Base-by-base conservation (phyloP, 1,284 basidiomycete genomes). In the Ganoderma resinaceum region DNA sequence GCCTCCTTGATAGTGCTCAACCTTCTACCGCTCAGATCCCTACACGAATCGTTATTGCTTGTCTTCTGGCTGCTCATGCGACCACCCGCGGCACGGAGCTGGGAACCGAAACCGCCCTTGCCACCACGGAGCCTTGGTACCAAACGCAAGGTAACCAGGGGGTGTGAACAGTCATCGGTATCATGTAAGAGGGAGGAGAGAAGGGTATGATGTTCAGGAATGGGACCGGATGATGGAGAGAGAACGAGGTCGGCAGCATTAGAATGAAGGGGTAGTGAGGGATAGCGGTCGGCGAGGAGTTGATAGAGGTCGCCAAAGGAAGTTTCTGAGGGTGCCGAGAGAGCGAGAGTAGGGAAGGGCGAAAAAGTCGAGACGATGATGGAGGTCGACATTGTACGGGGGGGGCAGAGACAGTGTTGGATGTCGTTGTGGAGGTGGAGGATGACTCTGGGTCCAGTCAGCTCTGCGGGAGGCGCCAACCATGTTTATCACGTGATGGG, bases 41-140 rank as follows among this genome's bases (percentile, higher is more conserved):
- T 85, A 80, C 97, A 99, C 9, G 94, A 95, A 79, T 99, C 97
- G 75, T 96, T 96, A 82, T 99, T 99, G 77, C 86, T 95, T 46
- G 94, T 95, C 86, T 97, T 97, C 83, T 96, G 92, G 74, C 92
- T 94, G 76, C 94, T 96, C 98, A 99, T 99, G 53, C 97, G 90
- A 11, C 97, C 97, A 73, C 97, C 97, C 26, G 97, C 96, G 0
- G 98, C 97, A 78, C 97, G 90, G 72, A 99, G 86, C 85, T 98
- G 96, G 31, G 93, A 94, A 9, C 98, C 97, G 78, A 99, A 99
- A 62, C 97, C 97, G 77, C 98, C 97, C 81, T 99, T 99, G 60
- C 98, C 98, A 69, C 97, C 97, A 12, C 86, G 85, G 12, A 97
- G 78, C 38, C 91, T 83, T 0, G 92, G 91, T 0, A 86, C 82